These are phyloP conservation scores for Geoglossum cookeanum DNA, from an alignment of 2,329 filamentous ascomycete genomes.

Conservation along the genomic window DNA sequence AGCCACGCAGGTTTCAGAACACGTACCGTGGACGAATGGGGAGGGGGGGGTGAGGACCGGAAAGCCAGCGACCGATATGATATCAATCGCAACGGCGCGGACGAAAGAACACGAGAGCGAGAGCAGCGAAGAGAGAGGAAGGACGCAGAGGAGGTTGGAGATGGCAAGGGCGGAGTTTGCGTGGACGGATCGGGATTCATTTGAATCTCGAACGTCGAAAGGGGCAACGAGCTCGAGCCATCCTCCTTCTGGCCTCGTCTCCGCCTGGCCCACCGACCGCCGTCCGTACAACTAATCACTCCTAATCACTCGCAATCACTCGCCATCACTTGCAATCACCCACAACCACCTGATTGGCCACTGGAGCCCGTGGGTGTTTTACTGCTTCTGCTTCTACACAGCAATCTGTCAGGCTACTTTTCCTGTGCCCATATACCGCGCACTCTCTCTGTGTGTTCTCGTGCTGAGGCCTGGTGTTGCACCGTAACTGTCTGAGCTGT, in stretches of 20 bases:
- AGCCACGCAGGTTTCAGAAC: constrained; percentile 2
- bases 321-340: neutral
- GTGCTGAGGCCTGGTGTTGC: neutral
- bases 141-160: neutral
- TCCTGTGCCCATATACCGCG: neutral
- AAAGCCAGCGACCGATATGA: neutral
- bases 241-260: neutral
- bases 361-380: neutral
- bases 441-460: neutral
- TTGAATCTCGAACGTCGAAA: neutral
- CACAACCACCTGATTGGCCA: neutral
- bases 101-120: neutral
- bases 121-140: neutral
- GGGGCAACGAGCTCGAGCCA: neutral
- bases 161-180: neutral
- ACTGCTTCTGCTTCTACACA: neutral
- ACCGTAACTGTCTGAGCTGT: neutral
- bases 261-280: neutral
- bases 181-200: neutral
- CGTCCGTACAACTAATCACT: neutral
- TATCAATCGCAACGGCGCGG: neutral
- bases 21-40: constrained; percentile 1
- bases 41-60: neutral
- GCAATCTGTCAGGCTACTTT: neutral
- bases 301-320: neutral